Evolutionary conservation across 106 monocot genomes (phyloP).

Genomic region (Dioscorea alata): DNA sequence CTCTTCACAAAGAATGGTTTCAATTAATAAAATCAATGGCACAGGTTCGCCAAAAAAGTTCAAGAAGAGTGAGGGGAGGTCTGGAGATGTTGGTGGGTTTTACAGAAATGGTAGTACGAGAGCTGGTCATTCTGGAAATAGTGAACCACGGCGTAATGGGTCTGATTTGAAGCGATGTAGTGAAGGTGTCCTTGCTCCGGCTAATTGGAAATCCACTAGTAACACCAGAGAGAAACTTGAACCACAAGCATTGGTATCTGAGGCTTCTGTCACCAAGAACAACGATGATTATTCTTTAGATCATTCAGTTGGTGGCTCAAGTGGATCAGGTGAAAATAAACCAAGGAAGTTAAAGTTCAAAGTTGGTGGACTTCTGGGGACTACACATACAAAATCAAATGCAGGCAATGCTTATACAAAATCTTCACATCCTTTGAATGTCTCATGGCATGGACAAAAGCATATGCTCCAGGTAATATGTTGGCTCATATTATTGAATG

Average conservation of each 20-base stretch:
- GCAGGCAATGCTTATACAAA: constrained; percentile 25
- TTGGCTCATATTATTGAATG: background rate
- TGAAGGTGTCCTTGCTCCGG: constrained; percentile 36
- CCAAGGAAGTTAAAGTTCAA: constrained; percentile 65
- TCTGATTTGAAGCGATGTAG: constrained; percentile 26
- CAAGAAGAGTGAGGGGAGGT: constrained; percentile 24
- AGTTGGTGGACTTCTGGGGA: constrained; percentile 62
- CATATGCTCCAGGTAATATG: constrained; percentile 34
- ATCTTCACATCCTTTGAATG: constrained; percentile 26
- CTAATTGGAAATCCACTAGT: constrained; percentile 27
- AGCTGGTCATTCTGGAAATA: constrained; percentile 6
- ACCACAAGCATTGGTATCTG: constrained; percentile 10
- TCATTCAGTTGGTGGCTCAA: constrained; percentile 1
- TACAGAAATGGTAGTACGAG: constrained; percentile 15
- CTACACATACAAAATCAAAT: constrained; percentile 51
- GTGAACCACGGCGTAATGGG: constrained; percentile 13
- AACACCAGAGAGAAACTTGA: constrained; percentile 20
- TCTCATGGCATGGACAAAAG: constrained; percentile 28
- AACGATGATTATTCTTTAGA: constrained; percentile 1
- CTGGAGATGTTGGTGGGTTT: constrained; percentile 26
- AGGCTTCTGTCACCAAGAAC: constrained; percentile 4
- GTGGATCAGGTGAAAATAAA: constrained; percentile 35
- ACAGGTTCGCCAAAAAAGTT: constrained; percentile 15
- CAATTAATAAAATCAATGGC: constrained; percentile 33
- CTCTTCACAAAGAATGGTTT: constrained; percentile 12